Percentiles rank a stretch among this genome's conserved stretches.
phyloP scores from a whole-genome alignment of 1,139 yeast species.

The Suhomyces wounanorum region DNA sequence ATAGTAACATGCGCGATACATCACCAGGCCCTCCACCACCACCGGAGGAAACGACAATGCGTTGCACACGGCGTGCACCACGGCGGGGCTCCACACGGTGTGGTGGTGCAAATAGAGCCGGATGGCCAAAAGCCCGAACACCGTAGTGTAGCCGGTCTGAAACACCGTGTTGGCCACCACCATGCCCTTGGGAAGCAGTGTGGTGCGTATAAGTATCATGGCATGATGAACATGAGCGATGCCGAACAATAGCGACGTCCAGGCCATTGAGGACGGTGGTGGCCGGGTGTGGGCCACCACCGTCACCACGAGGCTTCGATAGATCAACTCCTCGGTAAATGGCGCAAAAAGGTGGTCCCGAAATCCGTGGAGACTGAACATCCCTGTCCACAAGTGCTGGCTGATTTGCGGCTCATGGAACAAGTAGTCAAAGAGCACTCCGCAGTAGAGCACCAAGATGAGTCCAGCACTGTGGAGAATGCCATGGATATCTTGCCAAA shows the following conservation, averaged over 20 bases:
- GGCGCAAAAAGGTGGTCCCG: conserved; percentile 82
- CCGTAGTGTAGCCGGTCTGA: conserved; percentile 72
- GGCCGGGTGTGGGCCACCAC: conserved; percentile 32
- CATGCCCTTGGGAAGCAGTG: conserved; percentile 27
- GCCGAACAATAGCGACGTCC: conserved; percentile 77
- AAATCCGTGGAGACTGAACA: conserved; percentile 49
- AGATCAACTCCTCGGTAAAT: conserved; percentile 81
- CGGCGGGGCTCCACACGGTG: conserved; percentile 62
- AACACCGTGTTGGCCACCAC: conserved; percentile 47
- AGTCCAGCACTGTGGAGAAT: conserved; percentile 28
- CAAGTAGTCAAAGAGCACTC: conserved; percentile 55
- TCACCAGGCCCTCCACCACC: conserved; percentile 19
- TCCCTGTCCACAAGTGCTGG: conserved; percentile 23
- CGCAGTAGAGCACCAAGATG: conserved; percentile 52
- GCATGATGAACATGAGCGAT: conserved; percentile 93
- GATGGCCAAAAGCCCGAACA: conserved; percentile 79
- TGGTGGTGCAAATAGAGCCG: conserved; percentile 54
- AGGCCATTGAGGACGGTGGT: conserved; percentile 28
- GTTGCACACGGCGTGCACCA: conserved; percentile 76
- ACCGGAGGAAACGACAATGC: conserved; percentile 72
- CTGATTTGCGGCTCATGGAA: conserved; percentile 9
- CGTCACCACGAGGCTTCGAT: conserved; percentile 61
- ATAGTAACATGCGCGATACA: conserved; percentile 37
- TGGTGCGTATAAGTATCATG: conserved; percentile 45
- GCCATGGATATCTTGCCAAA: conserved; percentile 14